These are phyloP conservation scores for Verbena officinalis DNA, from an alignment of 257 asterid species.

Conservation along the genomic window DNA sequence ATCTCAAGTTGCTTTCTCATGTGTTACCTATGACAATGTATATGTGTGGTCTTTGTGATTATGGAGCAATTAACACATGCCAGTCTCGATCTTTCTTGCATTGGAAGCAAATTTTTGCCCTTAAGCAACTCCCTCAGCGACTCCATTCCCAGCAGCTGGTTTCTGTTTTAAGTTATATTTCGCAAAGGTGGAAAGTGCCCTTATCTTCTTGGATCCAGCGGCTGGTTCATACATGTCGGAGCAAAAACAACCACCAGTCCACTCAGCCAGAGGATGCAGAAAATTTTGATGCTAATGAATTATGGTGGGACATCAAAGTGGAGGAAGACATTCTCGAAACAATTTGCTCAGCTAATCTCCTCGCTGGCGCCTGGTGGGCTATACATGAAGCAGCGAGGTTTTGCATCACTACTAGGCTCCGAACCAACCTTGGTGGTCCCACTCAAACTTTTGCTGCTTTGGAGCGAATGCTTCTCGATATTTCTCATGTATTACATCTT, in stretches of 20 bases:
- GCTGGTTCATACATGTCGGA: slow-evolving; percentile 66
- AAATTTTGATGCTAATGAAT: slow-evolving; percentile 52
- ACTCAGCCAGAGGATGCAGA: slow-evolving; percentile 68
- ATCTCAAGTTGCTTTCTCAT: slow-evolving; percentile 71
- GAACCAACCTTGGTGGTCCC: slow-evolving; percentile 99
- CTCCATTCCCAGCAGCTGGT: slow-evolving; percentile 96
- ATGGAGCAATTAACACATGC: slow-evolving; percentile 44
- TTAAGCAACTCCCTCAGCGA: slow-evolving; percentile 80
- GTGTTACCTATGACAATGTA: slow-evolving; percentile 71
- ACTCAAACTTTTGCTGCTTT: slow-evolving; percentile 99
- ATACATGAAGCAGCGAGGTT: slow-evolving; percentile 96
- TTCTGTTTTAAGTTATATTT: slow-evolving; percentile 86
- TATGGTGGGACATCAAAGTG: slow-evolving; percentile 69
- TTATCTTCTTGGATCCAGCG: slow-evolving; percentile 94
- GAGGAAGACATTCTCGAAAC: slow-evolving; percentile 78
- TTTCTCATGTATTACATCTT: slow-evolving; percentile 81
- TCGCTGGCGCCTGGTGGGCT: slow-evolving; percentile 99
- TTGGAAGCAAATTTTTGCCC: slow-evolving; percentile 95
- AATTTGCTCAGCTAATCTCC: slow-evolving; percentile 71
- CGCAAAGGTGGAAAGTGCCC: slow-evolving; percentile 97
- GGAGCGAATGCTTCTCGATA: slow-evolving; percentile 98
- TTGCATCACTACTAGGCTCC: slow-evolving; percentile 91
- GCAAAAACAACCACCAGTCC: slow-evolving; percentile 52
- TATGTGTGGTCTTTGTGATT: slow-evolving; percentile 67
- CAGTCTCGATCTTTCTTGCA: slow-evolving; percentile 55